Conservation (phyloP, 805 yeast genomes). For the Yarrowia sp. region DNA sequence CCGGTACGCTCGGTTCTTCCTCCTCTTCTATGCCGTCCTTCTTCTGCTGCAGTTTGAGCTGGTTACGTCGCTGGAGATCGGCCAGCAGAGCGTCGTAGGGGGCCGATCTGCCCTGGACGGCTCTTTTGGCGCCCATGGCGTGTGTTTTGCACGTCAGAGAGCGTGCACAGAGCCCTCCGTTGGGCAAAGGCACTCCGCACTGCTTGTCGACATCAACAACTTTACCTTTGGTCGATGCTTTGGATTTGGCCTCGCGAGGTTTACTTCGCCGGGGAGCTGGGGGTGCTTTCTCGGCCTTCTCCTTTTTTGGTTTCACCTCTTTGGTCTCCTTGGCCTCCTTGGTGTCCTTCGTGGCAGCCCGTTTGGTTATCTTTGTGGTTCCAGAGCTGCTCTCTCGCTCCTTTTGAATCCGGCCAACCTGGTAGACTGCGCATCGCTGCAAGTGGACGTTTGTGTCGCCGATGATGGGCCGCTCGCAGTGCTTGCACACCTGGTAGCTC, state of each 20-base stretch:
- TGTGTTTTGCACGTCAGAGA: slow-evolving; percentile 96
- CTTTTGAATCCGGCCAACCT: background rate
- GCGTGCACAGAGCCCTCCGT: slow-evolving; percentile 95
- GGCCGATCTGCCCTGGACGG: slow-evolving; percentile 89
- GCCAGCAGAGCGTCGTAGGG: slow-evolving; percentile 86
- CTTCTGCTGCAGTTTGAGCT: slow-evolving; percentile 58
- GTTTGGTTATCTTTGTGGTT: too few species aligned
- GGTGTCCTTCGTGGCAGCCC: background rate
- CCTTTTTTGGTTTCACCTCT: slow-evolving; percentile 4
- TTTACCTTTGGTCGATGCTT: slow-evolving; percentile 43
- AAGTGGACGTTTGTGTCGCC: slow-evolving; percentile 1
- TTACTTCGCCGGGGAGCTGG: background rate
- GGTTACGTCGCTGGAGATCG: slow-evolving; percentile 88
- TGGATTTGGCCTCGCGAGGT: slow-evolving; percentile 23
- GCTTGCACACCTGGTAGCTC: slow-evolving; percentile 35
- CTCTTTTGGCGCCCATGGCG: slow-evolving; percentile 97
- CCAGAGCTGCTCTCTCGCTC: background rate
- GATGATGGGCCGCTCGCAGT: slow-evolving; percentile 37
- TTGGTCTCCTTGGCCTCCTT: background rate
- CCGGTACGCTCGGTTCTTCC: slow-evolving; percentile 40
- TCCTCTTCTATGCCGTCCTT: slow-evolving; percentile 39
- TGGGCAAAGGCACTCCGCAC: slow-evolving; percentile 92
- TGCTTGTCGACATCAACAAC: slow-evolving; percentile 88
- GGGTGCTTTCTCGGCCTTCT: slow-evolving; percentile 22
- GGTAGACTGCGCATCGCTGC: slow-evolving; percentile 17